Base-by-base conservation (phyloP, 2,329 filamentous ascomycete genomes). In the Sporothrix curviconia region DNA sequence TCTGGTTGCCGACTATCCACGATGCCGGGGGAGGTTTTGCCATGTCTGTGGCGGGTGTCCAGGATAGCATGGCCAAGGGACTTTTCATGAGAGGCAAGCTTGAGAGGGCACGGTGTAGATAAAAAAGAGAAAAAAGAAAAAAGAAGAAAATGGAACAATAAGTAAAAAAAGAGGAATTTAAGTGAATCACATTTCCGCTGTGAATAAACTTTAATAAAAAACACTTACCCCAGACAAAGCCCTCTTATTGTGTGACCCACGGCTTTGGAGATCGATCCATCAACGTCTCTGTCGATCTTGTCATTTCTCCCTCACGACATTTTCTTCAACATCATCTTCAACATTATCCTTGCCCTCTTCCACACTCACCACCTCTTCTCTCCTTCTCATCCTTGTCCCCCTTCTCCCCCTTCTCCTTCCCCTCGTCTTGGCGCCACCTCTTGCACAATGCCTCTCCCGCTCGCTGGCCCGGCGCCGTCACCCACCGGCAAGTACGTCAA, bases 401-500 rank as follows among this genome's bases (percentile, higher is more conserved):
- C 6, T 12, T 19, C 19, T 34, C 9, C 46, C 9, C n/a, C 47
- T 34, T 37, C 19, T 28, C 32, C 14, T 22, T 15, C 12, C 19
- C 32, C 3, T 22, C 11, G 17, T 24, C n/a, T 36, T 6, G 32
- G 25, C 32, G 4, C 34, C 34, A 11, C 37, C 28, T 7, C 28
- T 17, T 30, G 14, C 17, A 17, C 37, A 15, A 32, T 39, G 49
- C 36, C 36, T 9, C 32, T 28, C 17, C 49, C 46, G 28, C 55
- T 51, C 17, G 14, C 19, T 7, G 62, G 62, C 25, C 58, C 59
- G 12, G 46, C 55, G 14, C 62, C 59, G 3, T 56, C 61, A 22
- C 50, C 55, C 5, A 36, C 24, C 25, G 62, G 62, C 25, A 61
- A 58, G 59, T 61, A 59, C 54, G 59, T 65, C 55, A 64, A 64